These are phyloP conservation scores for Brassica cretica DNA, from an alignment of 345 rosid species.

Conservation along the genomic window DNA sequence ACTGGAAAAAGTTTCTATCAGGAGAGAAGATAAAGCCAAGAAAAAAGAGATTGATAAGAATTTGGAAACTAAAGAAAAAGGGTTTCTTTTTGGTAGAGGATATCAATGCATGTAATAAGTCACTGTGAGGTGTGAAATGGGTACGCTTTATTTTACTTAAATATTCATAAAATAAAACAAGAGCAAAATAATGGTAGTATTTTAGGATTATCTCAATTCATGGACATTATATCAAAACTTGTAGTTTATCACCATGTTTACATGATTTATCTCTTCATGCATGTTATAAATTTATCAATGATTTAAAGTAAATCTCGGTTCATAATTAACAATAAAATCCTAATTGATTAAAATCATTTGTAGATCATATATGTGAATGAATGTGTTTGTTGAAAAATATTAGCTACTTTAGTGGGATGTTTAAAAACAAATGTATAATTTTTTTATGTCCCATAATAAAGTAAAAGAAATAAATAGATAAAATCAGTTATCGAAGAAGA, in stretches of 20 bases:
- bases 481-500: constrained; percentile 18
- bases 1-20: constrained; percentile 35
- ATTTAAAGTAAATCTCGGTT: background rate
- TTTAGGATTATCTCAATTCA: background rate
- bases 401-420: background rate
- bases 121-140: constrained; percentile 17
- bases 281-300: background rate
- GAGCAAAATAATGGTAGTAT: background rate
- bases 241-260: background rate
- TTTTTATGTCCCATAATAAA: constrained; percentile 12
- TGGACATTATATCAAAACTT: background rate
- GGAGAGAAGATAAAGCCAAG: constrained; percentile 29
- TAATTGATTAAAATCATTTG: background rate
- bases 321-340: background rate
- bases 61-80: constrained; percentile 34
- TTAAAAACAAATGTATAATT: background rate
- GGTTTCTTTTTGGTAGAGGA: constrained; percentile 28
- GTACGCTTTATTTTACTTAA: constrained; percentile 7
- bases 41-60: constrained; percentile 11
- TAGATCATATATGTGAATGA: background rate
- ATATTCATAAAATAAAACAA: background rate
- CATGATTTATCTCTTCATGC: background rate
- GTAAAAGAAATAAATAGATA: background rate
- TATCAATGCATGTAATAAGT: constrained; percentile 30
- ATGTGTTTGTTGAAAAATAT: background rate